These are phyloP conservation scores for Syzygium aromaticum DNA, from an alignment of 345 rosid genomes.

Conservation along the genomic window DNA sequence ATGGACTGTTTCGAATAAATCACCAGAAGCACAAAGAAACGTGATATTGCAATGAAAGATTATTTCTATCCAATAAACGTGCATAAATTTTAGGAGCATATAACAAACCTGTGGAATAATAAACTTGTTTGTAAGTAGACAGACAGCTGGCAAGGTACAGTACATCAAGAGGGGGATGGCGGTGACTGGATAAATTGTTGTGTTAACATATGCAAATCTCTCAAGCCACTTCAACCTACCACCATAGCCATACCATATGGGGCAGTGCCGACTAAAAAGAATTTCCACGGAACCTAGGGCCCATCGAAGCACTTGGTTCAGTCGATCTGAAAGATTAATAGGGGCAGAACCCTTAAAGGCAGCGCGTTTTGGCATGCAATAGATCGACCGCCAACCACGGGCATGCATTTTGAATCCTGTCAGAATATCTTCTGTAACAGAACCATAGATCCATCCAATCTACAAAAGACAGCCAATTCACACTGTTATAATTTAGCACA, in stretches of 20 bases:
- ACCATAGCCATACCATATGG: slow-evolving; percentile 82
- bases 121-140: slow-evolving; percentile 84
- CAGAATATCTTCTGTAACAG: slow-evolving; percentile 84
- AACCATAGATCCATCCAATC: slow-evolving; percentile 98
- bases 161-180: slow-evolving; percentile 76
- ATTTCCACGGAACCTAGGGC: slow-evolving; percentile 89
- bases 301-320: slow-evolving; percentile 96
- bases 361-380: slow-evolving; percentile 73
- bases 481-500: not conserved
- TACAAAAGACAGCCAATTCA: slow-evolving; percentile 13
- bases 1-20: not conserved
- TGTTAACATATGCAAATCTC: slow-evolving; percentile 76
- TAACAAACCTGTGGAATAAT: slow-evolving; percentile 77
- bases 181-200: slow-evolving; percentile 79
- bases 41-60: not conserved
- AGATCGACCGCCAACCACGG: slow-evolving; percentile 91
- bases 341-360: slow-evolving; percentile 69
- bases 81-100: not conserved
- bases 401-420: slow-evolving; percentile 79
- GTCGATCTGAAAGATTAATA: slow-evolving; percentile 87
- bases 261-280: slow-evolving; percentile 89
- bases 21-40: not conserved
- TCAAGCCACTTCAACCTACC: slow-evolving; percentile 85
- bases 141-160: slow-evolving; percentile 81
- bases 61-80: not conserved